These are phyloP conservation scores for Chaetoceros muelleri DNA, from an alignment of 108 stramenopile genomes.

Conservation along the genomic window DNA sequence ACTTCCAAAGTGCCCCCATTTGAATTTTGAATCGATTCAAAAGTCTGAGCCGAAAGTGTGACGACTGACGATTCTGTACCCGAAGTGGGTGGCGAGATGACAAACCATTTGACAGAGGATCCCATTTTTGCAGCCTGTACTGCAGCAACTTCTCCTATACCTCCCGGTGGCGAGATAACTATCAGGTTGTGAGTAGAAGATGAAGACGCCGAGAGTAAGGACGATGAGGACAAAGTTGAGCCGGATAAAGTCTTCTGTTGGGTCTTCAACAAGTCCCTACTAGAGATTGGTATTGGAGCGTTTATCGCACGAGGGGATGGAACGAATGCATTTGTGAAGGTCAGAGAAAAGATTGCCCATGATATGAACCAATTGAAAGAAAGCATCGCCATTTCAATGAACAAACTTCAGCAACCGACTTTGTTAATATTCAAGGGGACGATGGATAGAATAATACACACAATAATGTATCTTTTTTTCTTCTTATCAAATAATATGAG, in stretches of 20 bases:
- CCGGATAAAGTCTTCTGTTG: too few species aligned
- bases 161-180: constrained; percentile 71
- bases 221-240: background rate
- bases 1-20: constrained; percentile 49
- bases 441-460: constrained; percentile 1
- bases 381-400: background rate
- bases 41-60: constrained; percentile 19
- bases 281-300: too few species aligned
- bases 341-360: background rate
- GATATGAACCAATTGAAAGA: background rate
- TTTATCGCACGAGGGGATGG: too few species aligned
- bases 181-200: constrained; percentile 13
- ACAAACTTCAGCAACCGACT: background rate
- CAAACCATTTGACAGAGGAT: constrained; percentile 54
- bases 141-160: constrained; percentile 66
- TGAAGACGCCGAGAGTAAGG: background rate
- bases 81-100: constrained; percentile 31
- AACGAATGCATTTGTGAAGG: background rate
- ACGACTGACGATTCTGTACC: constrained; percentile 3
- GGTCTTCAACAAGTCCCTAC: too few species aligned
- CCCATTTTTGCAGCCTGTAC: constrained; percentile 55
- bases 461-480: too few species aligned
- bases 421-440: background rate
- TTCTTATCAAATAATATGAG: too few species aligned
- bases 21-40: constrained; percentile 19